Evolutionary conservation across 441 rosid genomes (phyloP), one percentile per base, ranked within the genome.

Genomic region (Populus hybrid): DNA sequence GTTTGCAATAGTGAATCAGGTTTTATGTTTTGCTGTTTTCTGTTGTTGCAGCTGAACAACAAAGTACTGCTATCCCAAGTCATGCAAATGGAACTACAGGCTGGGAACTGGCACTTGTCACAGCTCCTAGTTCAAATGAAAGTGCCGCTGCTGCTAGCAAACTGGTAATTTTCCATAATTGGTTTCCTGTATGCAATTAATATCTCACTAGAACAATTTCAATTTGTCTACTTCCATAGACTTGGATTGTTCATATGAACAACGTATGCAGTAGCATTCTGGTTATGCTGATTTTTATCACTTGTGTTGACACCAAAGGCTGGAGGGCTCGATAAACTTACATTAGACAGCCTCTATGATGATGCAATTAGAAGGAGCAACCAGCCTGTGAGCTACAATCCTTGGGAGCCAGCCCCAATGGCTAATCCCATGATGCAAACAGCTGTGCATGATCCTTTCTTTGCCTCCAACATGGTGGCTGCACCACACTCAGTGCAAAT

Each of bases 311-410:
- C 54, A 75, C 24, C 42, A 75, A 81, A 96, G 99, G 98, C 83
- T 42, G 99, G 99, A 83, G 99, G 98, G 69, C 83, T 96, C 23
- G 99, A 96, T 89, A 88, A 85, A 88, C 93, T 94, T 75, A 96
- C 95, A 72, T 83, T 96, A 61, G 97, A 96, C 87, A 94, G 99
- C 88, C 85, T 96, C 32, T 96, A 96, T 54, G 99, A 96, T 71
- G 99, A 96, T 81, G 99, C 98, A 70, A 90, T 93, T 54, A 86
- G 97, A 88, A 87, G 89, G 84, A 94, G 42, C 86, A 93, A 77
- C 85, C 97, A 92, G 83, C 90, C 83, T 64, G 83, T 85, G 68
- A 93, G 93, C 89, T 91, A 93, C 85, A 96, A 88, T 73, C 94
- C 99, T 4, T 94, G 98, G 98, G 98, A 93, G 73, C 76, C 82